Conservation (phyloP, 2,329 filamentous ascomycete species). For the Pseudogymnoascus pannorum region DNA sequence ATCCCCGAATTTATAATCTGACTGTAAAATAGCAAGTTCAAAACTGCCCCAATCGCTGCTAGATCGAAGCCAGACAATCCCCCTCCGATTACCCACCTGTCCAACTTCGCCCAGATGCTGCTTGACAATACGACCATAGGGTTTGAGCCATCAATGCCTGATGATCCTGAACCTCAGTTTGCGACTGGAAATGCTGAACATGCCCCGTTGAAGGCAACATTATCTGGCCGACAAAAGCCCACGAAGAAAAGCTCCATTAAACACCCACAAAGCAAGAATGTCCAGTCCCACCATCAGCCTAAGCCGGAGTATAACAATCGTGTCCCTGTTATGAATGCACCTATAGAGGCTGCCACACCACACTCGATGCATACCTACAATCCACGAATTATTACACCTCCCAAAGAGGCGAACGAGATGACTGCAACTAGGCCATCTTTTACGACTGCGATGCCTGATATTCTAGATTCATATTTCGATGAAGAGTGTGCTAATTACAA, state of each 20-base stretch:
- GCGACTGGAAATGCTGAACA: not conserved
- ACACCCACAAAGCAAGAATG: not conserved
- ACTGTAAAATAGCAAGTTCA: slow-evolving; percentile 46
- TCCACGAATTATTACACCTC: not conserved
- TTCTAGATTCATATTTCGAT: slow-evolving; percentile 19
- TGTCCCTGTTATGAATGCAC: not conserved
- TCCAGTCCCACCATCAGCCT: not conserved
- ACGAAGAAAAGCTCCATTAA: slow-evolving; percentile 1
- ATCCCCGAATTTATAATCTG: not conserved
- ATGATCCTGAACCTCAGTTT: slow-evolving; percentile 15
- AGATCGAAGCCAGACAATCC: slow-evolving; percentile 16
- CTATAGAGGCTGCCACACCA: not conserved
- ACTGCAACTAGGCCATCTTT: slow-evolving; percentile 16
- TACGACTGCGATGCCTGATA: slow-evolving; percentile 23
- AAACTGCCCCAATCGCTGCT: slow-evolving; percentile 36
- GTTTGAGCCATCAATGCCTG: slow-evolving; percentile 20
- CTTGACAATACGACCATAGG: slow-evolving; percentile 25
- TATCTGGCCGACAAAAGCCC: not conserved
- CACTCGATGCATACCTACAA: not conserved
- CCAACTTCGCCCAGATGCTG: slow-evolving; percentile 27
- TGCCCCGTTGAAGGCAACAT: not conserved
- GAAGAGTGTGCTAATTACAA: slow-evolving; percentile 24
- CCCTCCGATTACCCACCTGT: slow-evolving; percentile 20
- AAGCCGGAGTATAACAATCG: not conserved
- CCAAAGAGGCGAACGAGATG: not conserved